Evolutionary conservation across 768 basidiomycete genomes (phyloP).

Genomic region (Boletus tylopilopsis): DNA sequence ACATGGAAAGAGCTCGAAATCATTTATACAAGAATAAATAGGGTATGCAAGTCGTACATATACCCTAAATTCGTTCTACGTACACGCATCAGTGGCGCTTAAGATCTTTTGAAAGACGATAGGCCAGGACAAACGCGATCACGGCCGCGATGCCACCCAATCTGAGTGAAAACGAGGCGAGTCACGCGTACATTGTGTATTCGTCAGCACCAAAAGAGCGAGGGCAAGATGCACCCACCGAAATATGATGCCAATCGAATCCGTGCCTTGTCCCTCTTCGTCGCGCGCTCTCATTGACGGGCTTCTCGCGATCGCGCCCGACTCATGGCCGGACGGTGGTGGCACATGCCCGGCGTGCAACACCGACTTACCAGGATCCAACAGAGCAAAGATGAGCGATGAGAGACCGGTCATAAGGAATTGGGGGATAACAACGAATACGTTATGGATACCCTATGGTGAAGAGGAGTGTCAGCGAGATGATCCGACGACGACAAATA

Average conservation of each 20-base stretch:
- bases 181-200: too few species aligned
- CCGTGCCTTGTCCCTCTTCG: background rate
- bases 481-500: background rate
- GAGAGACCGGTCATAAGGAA: conserved; percentile 88
- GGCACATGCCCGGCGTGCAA: conserved; percentile 18
- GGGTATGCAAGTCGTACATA: background rate
- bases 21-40: background rate
- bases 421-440: conserved; percentile 91
- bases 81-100: conserved; percentile 27
- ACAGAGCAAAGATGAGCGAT: conserved; percentile 79
- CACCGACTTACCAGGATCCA: conserved; percentile 60
- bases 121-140: conserved; percentile 52
- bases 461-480: background rate
- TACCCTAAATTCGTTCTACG: too few species aligned
- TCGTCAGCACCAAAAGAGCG: too few species aligned
- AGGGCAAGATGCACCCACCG: conserved; percentile 40
- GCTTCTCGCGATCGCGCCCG: background rate
- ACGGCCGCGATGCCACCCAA: conserved; percentile 54
- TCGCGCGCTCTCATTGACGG: background rate
- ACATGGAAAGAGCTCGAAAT: background rate
- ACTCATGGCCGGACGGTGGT: background rate
- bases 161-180: conserved; percentile 26
- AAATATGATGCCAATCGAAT: conserved; percentile 77
- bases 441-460: conserved; percentile 86
- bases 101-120: conserved; percentile 52